These are phyloP conservation scores for Beauveria sp. DNA, from an alignment of 2,329 filamentous ascomycete genomes.

Conservation along the genomic window DNA sequence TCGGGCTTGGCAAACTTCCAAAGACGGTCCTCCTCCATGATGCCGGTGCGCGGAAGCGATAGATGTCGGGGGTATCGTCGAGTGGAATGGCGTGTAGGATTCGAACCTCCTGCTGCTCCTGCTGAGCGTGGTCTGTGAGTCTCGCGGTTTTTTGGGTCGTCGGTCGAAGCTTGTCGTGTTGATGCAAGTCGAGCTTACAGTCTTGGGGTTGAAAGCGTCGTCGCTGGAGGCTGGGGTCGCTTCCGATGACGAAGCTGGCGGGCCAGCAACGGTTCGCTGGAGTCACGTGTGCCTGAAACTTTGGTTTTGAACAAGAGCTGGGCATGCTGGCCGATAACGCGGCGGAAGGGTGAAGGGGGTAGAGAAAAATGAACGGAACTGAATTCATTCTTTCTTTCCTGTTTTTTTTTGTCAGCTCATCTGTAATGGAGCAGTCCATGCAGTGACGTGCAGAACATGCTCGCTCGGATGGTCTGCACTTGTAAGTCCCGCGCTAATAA, in stretches of 20 bases:
- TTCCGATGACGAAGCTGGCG: slow-evolving; percentile 4
- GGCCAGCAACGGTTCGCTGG: not conserved
- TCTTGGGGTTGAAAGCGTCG: not conserved
- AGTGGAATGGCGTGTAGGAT: not conserved
- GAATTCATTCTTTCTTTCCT: no score
- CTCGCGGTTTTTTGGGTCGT: not conserved
- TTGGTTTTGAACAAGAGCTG: not conserved
- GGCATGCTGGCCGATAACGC: not conserved
- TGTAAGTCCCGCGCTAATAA: no score
- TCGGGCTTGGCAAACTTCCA: slow-evolving; percentile 60
- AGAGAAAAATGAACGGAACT: no score
- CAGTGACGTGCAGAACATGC: no score
- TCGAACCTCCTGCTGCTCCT: not conserved
- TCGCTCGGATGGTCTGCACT: no score
- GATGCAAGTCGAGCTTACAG: not conserved
- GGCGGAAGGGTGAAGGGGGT: no score
- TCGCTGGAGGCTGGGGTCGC: not conserved
- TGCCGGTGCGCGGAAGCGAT: not conserved
- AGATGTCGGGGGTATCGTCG: not conserved
- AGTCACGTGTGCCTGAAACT: slow-evolving; percentile 7
- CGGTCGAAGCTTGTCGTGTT: not conserved
- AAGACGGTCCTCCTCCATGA: slow-evolving; percentile 51
- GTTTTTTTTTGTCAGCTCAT: no score
- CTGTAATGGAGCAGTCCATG: no score
- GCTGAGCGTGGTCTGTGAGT: not conserved